These are phyloP conservation scores for Diaporthe sp. DNA, from an alignment of 2,329 filamentous ascomycete genomes.

Conservation along the genomic window DNA sequence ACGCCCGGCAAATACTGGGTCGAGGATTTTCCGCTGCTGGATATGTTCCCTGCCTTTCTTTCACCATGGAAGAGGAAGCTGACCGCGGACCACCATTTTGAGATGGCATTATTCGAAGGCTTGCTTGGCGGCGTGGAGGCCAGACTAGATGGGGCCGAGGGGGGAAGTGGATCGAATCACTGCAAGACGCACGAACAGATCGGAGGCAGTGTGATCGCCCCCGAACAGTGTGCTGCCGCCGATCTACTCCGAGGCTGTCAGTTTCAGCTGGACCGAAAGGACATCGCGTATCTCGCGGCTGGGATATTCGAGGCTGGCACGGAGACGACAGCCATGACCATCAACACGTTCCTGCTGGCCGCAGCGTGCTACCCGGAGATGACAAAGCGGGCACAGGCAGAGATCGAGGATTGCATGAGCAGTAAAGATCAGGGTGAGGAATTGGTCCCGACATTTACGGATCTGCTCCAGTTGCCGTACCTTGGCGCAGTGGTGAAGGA, in stretches of 20 bases:
- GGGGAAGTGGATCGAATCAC: background rate
- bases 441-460: slow-evolving; percentile 23
- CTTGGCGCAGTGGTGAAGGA: slow-evolving; percentile 34
- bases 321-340: slow-evolving; percentile 38
- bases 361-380: slow-evolving; percentile 30
- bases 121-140: slow-evolving; percentile 26
- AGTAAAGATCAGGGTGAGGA: background rate
- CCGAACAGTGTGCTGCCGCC: slow-evolving; percentile 31
- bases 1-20: slow-evolving; percentile 34
- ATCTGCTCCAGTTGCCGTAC: slow-evolving; percentile 31
- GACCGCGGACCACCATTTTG: slow-evolving; percentile 30
- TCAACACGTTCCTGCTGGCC: slow-evolving; percentile 35
- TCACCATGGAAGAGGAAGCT: slow-evolving; percentile 36
- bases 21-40: slow-evolving; percentile 28
- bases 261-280: slow-evolving; percentile 14
- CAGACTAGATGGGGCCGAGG: background rate
- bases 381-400: slow-evolving; percentile 20
- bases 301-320: slow-evolving; percentile 38
- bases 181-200: too few relatives aligned
- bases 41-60: slow-evolving; percentile 15
- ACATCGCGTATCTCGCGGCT: slow-evolving; percentile 35
- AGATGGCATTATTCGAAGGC: slow-evolving; percentile 19
- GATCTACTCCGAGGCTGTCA: slow-evolving; percentile 22
- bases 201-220: background rate
- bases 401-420: slow-evolving; percentile 19